Conservation (phyloP, 768 basidiomycete species). For the Leucosporidium scottii region DNA sequence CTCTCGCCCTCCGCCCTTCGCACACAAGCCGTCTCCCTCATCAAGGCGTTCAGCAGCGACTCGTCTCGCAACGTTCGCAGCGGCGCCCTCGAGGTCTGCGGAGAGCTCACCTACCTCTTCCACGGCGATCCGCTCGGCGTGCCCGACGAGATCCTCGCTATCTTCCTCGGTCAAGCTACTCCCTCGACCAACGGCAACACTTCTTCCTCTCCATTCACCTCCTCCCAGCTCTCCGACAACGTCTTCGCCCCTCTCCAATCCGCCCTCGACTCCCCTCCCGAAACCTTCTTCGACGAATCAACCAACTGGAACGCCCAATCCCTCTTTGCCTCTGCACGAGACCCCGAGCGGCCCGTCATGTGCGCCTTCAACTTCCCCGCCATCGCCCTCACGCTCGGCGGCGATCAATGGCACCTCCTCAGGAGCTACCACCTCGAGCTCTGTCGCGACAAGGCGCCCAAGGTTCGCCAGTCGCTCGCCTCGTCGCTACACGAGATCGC, state of each 20-base stretch:
- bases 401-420: conserved; percentile 62
- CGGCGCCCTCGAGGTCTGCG: conserved; percentile 75
- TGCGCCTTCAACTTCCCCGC: conserved; percentile 90
- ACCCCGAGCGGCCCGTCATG: conserved; percentile 65
- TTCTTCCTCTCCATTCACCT: conserved; percentile 17
- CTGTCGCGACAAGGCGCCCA: conserved; percentile 53
- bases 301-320: conserved; percentile 6
- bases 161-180: conserved; percentile 60
- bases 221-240: conserved; percentile 6
- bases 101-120: conserved; percentile 82
- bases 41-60: conserved; percentile 60
- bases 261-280: conserved; percentile 25
- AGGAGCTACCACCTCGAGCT: conserved; percentile 62
- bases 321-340: conserved; percentile 39
- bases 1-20: conserved; percentile 56
- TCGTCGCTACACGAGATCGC: conserved; percentile 86
- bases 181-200: conserved; percentile 11
- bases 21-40: conserved; percentile 58
- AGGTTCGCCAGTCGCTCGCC: conserved; percentile 71
- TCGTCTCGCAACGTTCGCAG: conserved; percentile 61
- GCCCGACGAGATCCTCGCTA: conserved; percentile 62
- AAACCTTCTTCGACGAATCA: conserved; percentile 10
- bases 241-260: conserved; percentile 21
- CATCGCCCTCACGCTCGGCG: conserved; percentile 73
- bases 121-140: conserved; percentile 50